phyloP scores from a whole-genome alignment of 2,329 filamentous ascomycete genomes.

The Aspergillus transmontanensis region DNA sequence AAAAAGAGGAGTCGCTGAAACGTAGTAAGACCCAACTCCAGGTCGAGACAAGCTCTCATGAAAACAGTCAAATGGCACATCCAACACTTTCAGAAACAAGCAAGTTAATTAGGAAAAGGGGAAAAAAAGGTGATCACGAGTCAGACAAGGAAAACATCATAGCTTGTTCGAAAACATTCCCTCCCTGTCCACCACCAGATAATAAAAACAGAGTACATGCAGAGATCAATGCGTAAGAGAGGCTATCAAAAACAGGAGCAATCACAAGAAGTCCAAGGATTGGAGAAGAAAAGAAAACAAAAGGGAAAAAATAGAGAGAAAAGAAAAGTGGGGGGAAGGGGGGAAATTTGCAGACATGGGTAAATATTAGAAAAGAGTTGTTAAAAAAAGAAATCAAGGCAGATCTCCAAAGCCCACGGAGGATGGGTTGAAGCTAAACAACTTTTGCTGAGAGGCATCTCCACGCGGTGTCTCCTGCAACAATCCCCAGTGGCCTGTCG shows the following conservation, averaged over 20 bases:
- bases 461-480: conserved; percentile 18
- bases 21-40: conserved; percentile 20
- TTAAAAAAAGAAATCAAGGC: background rate
- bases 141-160: conserved; percentile 28
- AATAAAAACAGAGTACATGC: conserved; percentile 26
- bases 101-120: conserved; percentile 22
- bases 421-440: background rate
- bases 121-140: conserved; percentile 19
- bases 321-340: conserved; percentile 33
- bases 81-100: conserved; percentile 20
- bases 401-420: background rate
- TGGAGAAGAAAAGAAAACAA: conserved; percentile 17
- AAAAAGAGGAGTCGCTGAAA: conserved; percentile 16
- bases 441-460: background rate
- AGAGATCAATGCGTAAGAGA: conserved; percentile 27
- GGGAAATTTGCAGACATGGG: conserved; percentile 20
- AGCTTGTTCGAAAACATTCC: conserved; percentile 30
- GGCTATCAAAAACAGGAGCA: conserved; percentile 24
- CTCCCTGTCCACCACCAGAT: conserved; percentile 24
- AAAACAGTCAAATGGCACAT: conserved; percentile 24
- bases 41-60: conserved; percentile 19
- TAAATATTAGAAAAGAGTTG: background rate
- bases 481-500: conserved; percentile 15
- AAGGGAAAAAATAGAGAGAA: conserved; percentile 16
- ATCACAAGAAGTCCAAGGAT: conserved; percentile 20